Percentiles rank a stretch among this genome's conserved stretches.
Conservation (phyloP, 441 rosid genomes). For the Aleurites moluccanus region DNA sequence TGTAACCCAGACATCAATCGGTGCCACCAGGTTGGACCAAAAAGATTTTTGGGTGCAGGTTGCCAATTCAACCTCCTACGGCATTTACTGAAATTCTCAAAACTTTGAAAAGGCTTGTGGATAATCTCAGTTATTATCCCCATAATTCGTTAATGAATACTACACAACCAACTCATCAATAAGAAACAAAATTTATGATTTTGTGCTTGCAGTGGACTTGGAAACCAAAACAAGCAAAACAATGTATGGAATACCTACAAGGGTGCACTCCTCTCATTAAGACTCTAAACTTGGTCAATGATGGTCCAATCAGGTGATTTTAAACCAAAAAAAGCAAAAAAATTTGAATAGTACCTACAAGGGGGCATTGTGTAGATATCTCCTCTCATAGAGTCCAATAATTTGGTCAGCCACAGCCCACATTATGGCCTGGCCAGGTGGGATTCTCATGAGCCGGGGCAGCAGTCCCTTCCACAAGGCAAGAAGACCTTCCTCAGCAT, state of each 20-base stretch:
- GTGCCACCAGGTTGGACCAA: too few species aligned
- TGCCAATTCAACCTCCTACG: too few species aligned
- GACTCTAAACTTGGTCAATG: conserved; percentile 78
- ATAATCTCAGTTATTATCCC: neutral
- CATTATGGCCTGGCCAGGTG: conserved; percentile 26
- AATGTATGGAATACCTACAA: conserved; percentile 31
- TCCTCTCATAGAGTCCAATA: conserved; percentile 21
- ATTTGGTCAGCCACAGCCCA: conserved; percentile 26
- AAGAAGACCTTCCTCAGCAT: conserved; percentile 74
- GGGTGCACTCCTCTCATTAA: conserved; percentile 52
- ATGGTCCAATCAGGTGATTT: conserved; percentile 73
- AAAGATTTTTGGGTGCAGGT: too few species aligned
- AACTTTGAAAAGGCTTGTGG: neutral
- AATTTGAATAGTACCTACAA: conserved; percentile 7
- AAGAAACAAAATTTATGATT: neutral
- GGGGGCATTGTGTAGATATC: conserved; percentile 14
- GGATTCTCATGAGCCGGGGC: conserved; percentile 94
- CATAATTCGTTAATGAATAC: too few species aligned
- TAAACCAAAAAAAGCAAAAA: neutral
- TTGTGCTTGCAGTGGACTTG: neutral
- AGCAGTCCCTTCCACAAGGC: conserved; percentile 92
- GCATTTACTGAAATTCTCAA: too few species aligned
- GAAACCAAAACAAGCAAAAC: conserved; percentile 1
- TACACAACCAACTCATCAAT: neutral
- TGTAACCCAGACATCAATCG: too few species aligned